Evolutionary conservation across 352 stramenopile genomes (phyloP).

Genomic region (Pythium diclinum): DNA sequence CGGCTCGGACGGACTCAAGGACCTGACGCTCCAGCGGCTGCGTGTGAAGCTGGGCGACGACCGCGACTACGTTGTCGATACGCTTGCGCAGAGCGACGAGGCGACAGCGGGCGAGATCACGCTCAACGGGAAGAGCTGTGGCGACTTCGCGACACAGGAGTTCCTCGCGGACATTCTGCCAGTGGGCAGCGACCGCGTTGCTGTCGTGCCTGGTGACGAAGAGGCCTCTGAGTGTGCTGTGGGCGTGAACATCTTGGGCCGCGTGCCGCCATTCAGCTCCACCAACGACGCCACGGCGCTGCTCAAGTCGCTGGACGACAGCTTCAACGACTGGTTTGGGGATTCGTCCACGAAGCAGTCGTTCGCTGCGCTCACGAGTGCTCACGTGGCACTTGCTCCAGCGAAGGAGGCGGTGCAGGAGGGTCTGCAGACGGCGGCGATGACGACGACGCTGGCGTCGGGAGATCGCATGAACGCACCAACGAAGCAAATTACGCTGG

Average conservation of each 20-base stretch:
- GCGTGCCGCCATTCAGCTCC: constrained; percentile 10
- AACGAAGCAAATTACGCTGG: constrained; percentile 56
- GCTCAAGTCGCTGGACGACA: constrained; percentile 43
- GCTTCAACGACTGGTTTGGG: constrained; percentile 36
- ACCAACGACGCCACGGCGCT: constrained; percentile 32
- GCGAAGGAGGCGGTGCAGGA: constrained; percentile 8
- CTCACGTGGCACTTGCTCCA: constrained; percentile 31
- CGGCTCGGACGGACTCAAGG: constrained; percentile 2
- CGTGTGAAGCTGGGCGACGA: constrained; percentile 23
- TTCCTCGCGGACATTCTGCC: constrained; percentile 19
- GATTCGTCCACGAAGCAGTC: constrained; percentile 16
- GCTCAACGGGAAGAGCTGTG: constrained; percentile 23
- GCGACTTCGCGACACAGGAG: constrained; percentile 6
- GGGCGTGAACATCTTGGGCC: constrained; percentile 21
- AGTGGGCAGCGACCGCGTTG: constrained; percentile 3
- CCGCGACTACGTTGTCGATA: constrained; percentile 24
- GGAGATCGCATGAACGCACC: constrained; percentile 37
- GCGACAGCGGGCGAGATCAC: constrained; percentile 18
- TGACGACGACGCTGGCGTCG: neutral
- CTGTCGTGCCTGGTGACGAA: constrained; percentile 13
- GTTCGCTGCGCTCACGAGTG: constrained; percentile 31
- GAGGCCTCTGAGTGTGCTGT: constrained; percentile 21
- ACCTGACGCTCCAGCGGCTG: constrained; percentile 27
- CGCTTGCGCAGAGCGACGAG: constrained; percentile 7
- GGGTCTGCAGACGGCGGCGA: neutral